Base-by-base conservation (phyloP, 345 rosid species). In the Erysimum cheiranthoides region DNA sequence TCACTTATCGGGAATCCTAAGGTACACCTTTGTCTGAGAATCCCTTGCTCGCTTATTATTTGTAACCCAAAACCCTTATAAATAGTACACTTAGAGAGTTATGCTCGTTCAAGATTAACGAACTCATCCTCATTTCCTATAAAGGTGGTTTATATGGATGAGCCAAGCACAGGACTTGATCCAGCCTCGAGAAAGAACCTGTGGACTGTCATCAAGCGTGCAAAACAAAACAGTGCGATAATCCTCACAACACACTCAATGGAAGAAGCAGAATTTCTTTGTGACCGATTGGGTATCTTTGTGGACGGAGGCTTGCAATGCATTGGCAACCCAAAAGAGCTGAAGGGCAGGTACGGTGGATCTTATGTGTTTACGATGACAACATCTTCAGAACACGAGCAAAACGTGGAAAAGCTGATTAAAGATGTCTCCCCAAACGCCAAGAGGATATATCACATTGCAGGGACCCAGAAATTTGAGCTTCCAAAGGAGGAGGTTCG, bases 141-240 rank as follows among this genome's bases (percentile, higher is more conserved):
- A n/a, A 52, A 94, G 99, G 99, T 92, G 61, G 97, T 95, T 53
- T 95, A 90, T 77, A 89, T 95, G 99, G 99, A 95, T 73, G 99
- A 95, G 76, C 97, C 99, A 21, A 92, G 99, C 81, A 92, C 99
- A 12, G 99, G 99, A 61, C 76, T 95, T 74, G 99, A 95, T 82
- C 99, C 97, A 65, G 97, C 97, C 54, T 95, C 99, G 57, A 89
- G 99, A 76, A 86, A 85, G 78, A 89, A 81, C 81, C 77, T 95
- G 63, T 95, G 99, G 99, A 85, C 85, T 36, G 97, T 88, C 53
- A 88, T 92, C 61, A 95, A 89, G 84, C 87, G 77, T 40, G 99
- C 97, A 9, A 95, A 95, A 73, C 82, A 75, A 77, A 82, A 83
- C 75, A 79, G 88, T n/a, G 97, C 93, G 31, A 92, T 95, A 69